These are phyloP conservation scores for Syzygium aromaticum DNA, from an alignment of 345 rosid genomes.

Conservation along the genomic window DNA sequence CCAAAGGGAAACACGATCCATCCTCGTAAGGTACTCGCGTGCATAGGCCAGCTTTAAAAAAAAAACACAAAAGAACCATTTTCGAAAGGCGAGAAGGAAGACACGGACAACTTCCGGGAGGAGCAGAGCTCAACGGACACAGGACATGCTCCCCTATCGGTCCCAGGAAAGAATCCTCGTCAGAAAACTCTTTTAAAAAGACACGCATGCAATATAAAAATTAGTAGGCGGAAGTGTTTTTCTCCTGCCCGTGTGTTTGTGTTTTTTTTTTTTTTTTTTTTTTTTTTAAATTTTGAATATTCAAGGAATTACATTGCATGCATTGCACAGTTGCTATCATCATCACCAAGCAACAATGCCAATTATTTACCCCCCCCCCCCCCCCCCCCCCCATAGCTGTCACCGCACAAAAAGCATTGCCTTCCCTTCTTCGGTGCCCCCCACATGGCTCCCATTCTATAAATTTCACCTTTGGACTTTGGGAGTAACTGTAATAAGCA, in stretches of 20 bases:
- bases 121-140: background rate
- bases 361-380: too few relatives aligned
- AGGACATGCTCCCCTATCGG: background rate
- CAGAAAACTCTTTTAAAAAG: background rate
- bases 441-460: background rate
- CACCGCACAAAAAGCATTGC: background rate
- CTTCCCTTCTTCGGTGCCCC: background rate
- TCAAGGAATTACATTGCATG: background rate
- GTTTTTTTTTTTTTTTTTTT: rapidly evolving
- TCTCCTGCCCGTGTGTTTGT: too few relatives aligned
- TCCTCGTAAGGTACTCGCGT: background rate
- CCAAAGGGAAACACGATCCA: background rate
- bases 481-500: background rate
- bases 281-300: background rate
- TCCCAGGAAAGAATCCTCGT: background rate
- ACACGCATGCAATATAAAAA: background rate
- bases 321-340: background rate
- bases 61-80: too few relatives aligned
- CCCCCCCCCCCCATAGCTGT: background rate
- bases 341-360: background rate
- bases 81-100: background rate
- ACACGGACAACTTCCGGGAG: background rate
- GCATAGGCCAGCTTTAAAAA: background rate
- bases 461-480: background rate
- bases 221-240: background rate